Evolutionary conservation across 768 basidiomycete species (phyloP).

Genomic region (Pilatotrama ljubarskyi): DNA sequence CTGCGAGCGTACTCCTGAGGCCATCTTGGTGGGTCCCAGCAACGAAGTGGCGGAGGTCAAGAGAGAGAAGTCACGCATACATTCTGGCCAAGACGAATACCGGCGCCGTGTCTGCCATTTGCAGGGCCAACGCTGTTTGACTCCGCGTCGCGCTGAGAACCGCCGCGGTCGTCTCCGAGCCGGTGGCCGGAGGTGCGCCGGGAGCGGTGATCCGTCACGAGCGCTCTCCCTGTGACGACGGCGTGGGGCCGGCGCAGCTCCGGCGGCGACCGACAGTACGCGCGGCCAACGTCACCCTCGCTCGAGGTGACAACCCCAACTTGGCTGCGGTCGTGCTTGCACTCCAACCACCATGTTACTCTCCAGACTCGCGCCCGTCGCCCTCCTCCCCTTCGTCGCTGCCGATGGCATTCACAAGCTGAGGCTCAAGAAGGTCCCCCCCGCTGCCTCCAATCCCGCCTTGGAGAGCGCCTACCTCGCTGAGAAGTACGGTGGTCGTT

Average conservation of each 20-base stretch:
- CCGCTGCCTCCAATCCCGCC: conserved; percentile 57
- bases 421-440: conserved; percentile 84
- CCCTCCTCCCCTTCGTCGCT: conserved; percentile 49
- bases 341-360: conserved; percentile 39
- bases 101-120: neutral
- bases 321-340: conserved; percentile 18
- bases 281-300: conserved; percentile 18
- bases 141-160: neutral
- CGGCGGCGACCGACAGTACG: neutral
- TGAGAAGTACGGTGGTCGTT: conserved; percentile 86
- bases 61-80: neutral
- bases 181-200: neutral
- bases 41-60: neutral
- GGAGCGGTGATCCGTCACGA: neutral
- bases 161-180: neutral
- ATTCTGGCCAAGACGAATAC: conserved; percentile 2
- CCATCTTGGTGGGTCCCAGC: conserved; percentile 6
- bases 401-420: conserved; percentile 73
- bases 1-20: conserved; percentile 14
- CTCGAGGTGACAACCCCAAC: conserved; percentile 14
- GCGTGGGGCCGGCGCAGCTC: neutral
- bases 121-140: neutral
- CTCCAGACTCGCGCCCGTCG: conserved; percentile 40
- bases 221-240: neutral
- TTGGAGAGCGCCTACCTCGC: conserved; percentile 83